Base-by-base conservation (phyloP, 2,329 filamentous ascomycete species). In the Pestalotiopsis sp. region DNA sequence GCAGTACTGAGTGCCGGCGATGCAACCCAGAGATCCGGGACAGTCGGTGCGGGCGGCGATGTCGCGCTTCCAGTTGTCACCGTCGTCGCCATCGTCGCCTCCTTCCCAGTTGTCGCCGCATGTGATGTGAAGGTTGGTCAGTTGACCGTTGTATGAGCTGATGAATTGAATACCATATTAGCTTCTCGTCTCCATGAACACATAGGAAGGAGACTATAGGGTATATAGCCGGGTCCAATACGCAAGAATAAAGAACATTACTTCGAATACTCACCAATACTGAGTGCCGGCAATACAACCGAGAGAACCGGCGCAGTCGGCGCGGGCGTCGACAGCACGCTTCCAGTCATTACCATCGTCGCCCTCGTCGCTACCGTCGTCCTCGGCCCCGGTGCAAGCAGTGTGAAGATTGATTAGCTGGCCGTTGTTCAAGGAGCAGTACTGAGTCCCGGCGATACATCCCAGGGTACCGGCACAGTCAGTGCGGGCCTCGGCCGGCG, bases 1-100 rank as follows among this genome's bases (percentile, higher is more conserved):
- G 59, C 59, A 62, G 59, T 62, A 62, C 20, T 62, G 59, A 3
- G 59, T 62, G 9, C 59, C 59, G 31, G 59, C 59, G 20, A 62
- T 62, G 17, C 59, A 62, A 20, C 59, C 59, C 5, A 62, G 25
- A 9, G 59, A 62, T 13, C 59, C 59, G 20, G 59, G 25, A 39
- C 59, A 62, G 31, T 62, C 59, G 12, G 12, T 11, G 17, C 59
- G 27, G 17, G 17, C 17, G 23, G 23, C 23, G 6, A 59, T 23
- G 4, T 27, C 23, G 25, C 57, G 57, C 23, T 36, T 59, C 57
- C 57, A 59, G 4, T 52, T 52, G n/a, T 62, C 36, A 13, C 17
- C n/a, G 17, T 41, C 59, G n/a, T 61, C 59, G 27, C 17, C 25
- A 4, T 36, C 13, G 13, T 39, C n/a, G 31, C 59, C 31, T 20